Evolutionary conservation across 2,329 filamentous ascomycete species (phyloP), one percentile per base, ranked within the genome.

Genomic region (Amphichorda felina): DNA sequence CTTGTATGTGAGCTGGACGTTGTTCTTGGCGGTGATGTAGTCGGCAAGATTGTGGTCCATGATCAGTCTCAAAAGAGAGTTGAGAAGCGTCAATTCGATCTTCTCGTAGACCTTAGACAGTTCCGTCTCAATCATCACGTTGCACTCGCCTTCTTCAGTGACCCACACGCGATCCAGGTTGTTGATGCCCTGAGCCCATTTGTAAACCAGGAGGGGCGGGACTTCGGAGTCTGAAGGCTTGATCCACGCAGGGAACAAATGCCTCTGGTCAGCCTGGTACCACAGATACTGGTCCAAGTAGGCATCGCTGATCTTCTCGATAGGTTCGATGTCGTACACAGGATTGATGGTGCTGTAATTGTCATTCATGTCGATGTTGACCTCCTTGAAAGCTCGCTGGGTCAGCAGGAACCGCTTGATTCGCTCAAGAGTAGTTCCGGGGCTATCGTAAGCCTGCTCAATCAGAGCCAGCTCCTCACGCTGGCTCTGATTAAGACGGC

Each of bases 11-110:
- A 98, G 73, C 56, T 95, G 89, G 10, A 98, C 91, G 53, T 98
- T 98, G 68, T 98, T 98, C 74, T 98, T 98, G 26, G 89, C 87
- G 1, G 89, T 95, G 52, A 98, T 98, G 61, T 98, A 98, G 57
- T 98, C 93, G 5, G 91, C 91, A 63, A 98, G 63, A 56, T 98
- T 98, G 69, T 98, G 91, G 50, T 98, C 93, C 93, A 98, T 98
- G 56, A 98, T 95, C 45, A 98, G 63, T 33, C 91, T 76, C 34
- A 98, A 69, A 22, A 98, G 70, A 39, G 89, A 84, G 62, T 98
- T 98, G 47, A 98, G 74, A 38, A 98, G 68, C 0, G 91, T 98
- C 42, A 98, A 65, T 63, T 98, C 91, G 42, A 98, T 94, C 72
- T 98, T 98, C 64, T 98, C 91, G 46, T 98, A 98, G 31, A 98